These are phyloP conservation scores for Rutstroemia sp. DNA, from an alignment of 2,329 filamentous ascomycete species.

Conservation along the genomic window DNA sequence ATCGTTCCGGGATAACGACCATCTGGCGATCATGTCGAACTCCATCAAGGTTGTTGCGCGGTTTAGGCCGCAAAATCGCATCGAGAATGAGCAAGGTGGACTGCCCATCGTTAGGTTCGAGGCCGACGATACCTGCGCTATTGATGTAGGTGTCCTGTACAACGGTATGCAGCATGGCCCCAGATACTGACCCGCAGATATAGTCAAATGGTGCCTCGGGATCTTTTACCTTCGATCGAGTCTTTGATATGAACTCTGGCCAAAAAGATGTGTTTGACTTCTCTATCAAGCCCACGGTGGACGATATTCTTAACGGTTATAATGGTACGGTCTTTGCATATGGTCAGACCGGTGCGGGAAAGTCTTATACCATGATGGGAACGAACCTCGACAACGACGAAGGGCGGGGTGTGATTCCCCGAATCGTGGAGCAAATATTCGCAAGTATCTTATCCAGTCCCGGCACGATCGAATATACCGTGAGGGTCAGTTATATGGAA, in stretches of 20 bases:
- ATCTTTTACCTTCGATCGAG: conserved; percentile 92
- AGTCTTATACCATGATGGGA: conserved; percentile 99
- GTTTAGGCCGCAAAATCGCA: conserved; percentile 93
- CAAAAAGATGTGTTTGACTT: conserved; percentile 97
- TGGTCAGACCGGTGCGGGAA: conserved; percentile 95
- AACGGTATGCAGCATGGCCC: neutral
- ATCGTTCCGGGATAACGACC: conserved; percentile 22
- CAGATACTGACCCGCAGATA: conserved; percentile 24
- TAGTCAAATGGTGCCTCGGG: conserved; percentile 78
- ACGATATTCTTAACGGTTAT: conserved; percentile 98
- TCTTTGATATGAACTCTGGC: conserved; percentile 88
- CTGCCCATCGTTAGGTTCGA: conserved; percentile 87
- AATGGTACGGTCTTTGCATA: conserved; percentile 99
- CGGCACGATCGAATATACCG: conserved; percentile 95
- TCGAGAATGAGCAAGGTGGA: conserved; percentile 84
- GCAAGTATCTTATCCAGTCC: conserved; percentile 88
- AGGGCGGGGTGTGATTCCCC: conserved; percentile 88
- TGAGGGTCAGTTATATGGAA: conserved; percentile 98
- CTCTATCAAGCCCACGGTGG: conserved; percentile 90
- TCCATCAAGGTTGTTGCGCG: conserved; percentile 89
- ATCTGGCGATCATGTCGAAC: conserved; percentile 34
- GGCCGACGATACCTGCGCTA: conserved; percentile 77
- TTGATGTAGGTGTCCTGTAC: conserved; percentile 59
- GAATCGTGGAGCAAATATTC: conserved; percentile 97
- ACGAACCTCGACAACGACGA: conserved; percentile 86